Conservation (phyloP, 495 filamentous ascomycete species). For the Penicillium angulare region DNA sequence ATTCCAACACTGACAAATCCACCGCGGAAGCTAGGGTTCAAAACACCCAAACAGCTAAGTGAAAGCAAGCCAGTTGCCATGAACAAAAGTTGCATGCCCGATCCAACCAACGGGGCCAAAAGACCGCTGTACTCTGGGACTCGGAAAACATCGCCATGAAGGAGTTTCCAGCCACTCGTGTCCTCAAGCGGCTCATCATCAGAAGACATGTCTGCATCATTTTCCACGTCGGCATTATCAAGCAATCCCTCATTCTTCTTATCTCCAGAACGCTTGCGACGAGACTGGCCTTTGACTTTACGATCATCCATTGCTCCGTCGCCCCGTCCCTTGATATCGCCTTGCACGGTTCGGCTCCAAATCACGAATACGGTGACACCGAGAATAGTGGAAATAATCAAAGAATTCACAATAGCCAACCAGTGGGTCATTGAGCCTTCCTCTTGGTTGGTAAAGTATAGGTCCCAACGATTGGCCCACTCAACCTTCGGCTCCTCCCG, state of each 20-base stretch:
- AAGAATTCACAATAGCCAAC: conserved; percentile 88
- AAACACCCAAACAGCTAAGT: conserved; percentile 76
- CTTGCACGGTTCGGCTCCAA: conserved; percentile 74
- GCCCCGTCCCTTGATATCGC: conserved; percentile 73
- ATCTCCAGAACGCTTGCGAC: conserved; percentile 49
- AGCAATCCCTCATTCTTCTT: conserved; percentile 60
- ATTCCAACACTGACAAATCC: conserved; percentile 88
- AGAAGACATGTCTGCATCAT: conserved; percentile 60
- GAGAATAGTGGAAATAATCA: conserved; percentile 80
- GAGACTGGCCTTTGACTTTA: conserved; percentile 55
- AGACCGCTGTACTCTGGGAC: conserved; percentile 70
- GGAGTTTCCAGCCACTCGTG: conserved; percentile 86
- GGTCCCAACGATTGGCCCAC: conserved; percentile 86
- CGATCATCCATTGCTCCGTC: conserved; percentile 67
- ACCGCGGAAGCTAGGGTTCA: conserved; percentile 91
- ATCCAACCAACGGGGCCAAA: conserved; percentile 83
- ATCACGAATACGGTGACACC: conserved; percentile 86
- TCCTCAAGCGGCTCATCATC: conserved; percentile 84
- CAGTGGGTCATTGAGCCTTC: conserved; percentile 85
- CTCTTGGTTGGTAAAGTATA: conserved; percentile 91
- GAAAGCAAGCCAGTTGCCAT: conserved; percentile 76
- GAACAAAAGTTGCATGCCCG: conserved; percentile 86
- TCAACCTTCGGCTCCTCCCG: conserved; percentile 79
- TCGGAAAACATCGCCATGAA: conserved; percentile 95
- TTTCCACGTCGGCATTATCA: conserved; percentile 58